Conservation (phyloP, 768 basidiomycete species). For the Hericium erinaceus region DNA sequence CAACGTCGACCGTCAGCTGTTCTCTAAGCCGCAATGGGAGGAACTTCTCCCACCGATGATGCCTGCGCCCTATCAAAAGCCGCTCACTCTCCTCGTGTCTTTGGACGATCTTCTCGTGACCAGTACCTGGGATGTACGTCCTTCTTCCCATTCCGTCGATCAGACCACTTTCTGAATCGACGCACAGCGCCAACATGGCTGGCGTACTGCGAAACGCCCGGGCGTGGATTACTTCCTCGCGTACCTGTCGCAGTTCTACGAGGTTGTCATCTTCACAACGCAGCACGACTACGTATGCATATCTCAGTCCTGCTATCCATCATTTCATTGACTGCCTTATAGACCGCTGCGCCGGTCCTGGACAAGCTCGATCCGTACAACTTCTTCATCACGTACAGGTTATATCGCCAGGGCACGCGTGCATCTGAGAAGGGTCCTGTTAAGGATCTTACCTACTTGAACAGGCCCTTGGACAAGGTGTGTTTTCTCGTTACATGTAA, state of each 20-base stretch:
- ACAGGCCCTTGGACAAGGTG: conserved; percentile 37
- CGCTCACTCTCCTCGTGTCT: conserved; percentile 86
- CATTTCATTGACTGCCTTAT: not conserved
- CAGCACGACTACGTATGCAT: conserved; percentile 78
- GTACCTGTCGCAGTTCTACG: conserved; percentile 96
- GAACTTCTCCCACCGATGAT: conserved; percentile 85
- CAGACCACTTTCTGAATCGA: not conserved
- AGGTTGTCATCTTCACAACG: conserved; percentile 91
- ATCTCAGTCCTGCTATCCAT: not conserved
- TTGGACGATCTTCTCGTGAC: conserved; percentile 88
- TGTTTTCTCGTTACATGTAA: not conserved
- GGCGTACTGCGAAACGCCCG: conserved; percentile 96
- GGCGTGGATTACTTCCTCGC: conserved; percentile 98
- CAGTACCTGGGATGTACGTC: conserved; percentile 91
- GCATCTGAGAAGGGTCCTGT: conserved; percentile 75
- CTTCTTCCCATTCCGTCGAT: not conserved
- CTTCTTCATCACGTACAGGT: conserved; percentile 78
- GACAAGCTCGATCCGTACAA: conserved; percentile 93
- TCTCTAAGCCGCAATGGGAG: conserved; percentile 89
- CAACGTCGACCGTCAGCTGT: conserved; percentile 42
- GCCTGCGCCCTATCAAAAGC: conserved; percentile 75
- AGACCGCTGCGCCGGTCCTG: conserved; percentile 84
- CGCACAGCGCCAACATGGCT: conserved; percentile 78
- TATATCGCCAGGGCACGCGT: conserved; percentile 90
- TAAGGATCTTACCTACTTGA: conserved; percentile 94